phyloP scores from a whole-genome alignment of 139 green algal genomes.

The Tetradesmus obliquus region DNA sequence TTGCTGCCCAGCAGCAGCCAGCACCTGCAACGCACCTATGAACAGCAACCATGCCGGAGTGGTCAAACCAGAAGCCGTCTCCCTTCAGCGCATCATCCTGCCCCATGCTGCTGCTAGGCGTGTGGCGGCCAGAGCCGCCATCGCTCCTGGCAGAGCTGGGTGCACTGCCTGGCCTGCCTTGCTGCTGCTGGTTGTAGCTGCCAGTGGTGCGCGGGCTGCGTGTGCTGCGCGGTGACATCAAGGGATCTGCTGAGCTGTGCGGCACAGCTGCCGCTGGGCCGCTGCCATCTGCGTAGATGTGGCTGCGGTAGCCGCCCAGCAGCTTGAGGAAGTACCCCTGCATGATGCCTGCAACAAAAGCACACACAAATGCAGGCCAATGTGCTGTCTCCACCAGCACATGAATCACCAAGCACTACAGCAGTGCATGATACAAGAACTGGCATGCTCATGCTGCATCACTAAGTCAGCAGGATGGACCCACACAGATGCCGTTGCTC shows the following conservation, averaged over 20 bases:
- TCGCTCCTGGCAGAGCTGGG: slow-evolving; percentile 6
- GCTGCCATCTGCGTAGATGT: slow-evolving; percentile 51
- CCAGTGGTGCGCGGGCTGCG: background rate
- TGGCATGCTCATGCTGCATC: background rate
- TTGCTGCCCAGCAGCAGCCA: background rate
- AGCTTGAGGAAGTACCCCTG: slow-evolving; percentile 77
- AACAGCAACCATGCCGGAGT: slow-evolving; percentile 60
- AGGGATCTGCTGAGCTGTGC: background rate
- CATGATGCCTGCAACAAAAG: slow-evolving; percentile 60
- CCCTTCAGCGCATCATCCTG: slow-evolving; percentile 37
- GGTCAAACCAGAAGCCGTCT: slow-evolving; percentile 73
- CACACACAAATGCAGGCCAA: background rate
- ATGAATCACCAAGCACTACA: background rate
- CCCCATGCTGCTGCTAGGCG: background rate
- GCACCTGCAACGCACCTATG: slow-evolving; percentile 47
- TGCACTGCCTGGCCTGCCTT: background rate
- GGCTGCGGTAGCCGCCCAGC: slow-evolving; percentile 67
- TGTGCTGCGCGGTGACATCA: background rate
- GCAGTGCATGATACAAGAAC: background rate
- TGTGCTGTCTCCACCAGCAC: background rate
- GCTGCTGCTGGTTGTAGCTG: background rate
- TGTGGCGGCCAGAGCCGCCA: slow-evolving; percentile 8
- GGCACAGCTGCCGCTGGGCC: slow-evolving; percentile 20
- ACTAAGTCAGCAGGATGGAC: background rate
- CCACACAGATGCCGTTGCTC: background rate